phyloP scores from a whole-genome alignment of 176 grass and related monocot species.

The Aegilops speltoides region DNA sequence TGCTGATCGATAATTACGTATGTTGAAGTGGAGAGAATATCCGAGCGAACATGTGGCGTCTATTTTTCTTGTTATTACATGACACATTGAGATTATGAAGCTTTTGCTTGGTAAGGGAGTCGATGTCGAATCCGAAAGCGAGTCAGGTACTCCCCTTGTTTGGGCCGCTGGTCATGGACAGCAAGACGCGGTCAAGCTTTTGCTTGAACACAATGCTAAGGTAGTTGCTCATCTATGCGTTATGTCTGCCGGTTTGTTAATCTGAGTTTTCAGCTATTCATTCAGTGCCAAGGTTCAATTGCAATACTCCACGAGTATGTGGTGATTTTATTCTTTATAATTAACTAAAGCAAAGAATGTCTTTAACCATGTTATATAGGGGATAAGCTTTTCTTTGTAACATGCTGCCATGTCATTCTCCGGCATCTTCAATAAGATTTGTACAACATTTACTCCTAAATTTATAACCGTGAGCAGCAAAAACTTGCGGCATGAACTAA shows the following conservation, averaged over 20 bases:
- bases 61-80: constrained; percentile 33
- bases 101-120: constrained; percentile 71
- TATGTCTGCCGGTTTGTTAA: background rate
- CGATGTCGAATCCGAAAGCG: constrained; percentile 87
- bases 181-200: constrained; percentile 63
- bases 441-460: background rate
- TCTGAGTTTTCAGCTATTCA: background rate
- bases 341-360: background rate
- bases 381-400: background rate
- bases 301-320: background rate
- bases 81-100: constrained; percentile 73
- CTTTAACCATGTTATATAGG: background rate
- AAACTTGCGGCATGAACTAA: background rate
- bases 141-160: constrained; percentile 71
- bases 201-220: constrained; percentile 74
- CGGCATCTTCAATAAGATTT: too few species aligned
- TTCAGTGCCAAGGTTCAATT: background rate
- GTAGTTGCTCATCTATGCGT: constrained; percentile 12
- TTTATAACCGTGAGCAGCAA: background rate
- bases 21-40: background rate
- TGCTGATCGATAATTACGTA: background rate
- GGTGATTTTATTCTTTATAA: background rate
- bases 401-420: too few species aligned
- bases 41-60: background rate
- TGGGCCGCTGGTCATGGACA: constrained; percentile 91